Conservation (phyloP, 495 filamentous ascomycete species). For the Aspergillus taichungensis region DNA sequence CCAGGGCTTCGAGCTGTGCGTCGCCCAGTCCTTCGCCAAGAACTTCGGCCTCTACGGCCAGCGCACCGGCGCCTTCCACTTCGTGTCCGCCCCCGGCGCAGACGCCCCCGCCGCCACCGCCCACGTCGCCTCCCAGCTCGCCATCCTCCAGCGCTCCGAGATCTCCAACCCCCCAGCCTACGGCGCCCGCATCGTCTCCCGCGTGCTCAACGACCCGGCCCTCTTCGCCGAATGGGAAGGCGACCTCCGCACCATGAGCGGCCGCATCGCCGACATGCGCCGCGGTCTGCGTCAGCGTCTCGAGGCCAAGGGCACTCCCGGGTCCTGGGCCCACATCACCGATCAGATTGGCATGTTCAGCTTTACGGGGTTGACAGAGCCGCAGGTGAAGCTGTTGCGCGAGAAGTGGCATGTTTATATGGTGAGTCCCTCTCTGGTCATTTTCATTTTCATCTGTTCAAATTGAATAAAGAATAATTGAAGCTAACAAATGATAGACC, state of each 20-base stretch:
- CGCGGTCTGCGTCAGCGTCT: slow-evolving; percentile 63
- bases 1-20: slow-evolving; percentile 89
- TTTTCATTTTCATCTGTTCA: slow-evolving; percentile 5
- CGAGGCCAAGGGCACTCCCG: slow-evolving; percentile 71
- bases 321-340: slow-evolving; percentile 92
- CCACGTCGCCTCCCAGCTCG: slow-evolving; percentile 73
- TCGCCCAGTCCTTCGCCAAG: slow-evolving; percentile 97
- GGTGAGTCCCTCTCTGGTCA: too few species aligned
- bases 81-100: slow-evolving; percentile 64
- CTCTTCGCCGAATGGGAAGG: slow-evolving; percentile 94
- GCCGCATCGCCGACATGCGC: slow-evolving; percentile 87
- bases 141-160: slow-evolving; percentile 91
- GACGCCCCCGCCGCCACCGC: slow-evolving; percentile 56
- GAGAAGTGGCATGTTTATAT: slow-evolving; percentile 88
- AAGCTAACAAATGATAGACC: slow-evolving; percentile 39
- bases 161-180: slow-evolving; percentile 96
- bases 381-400: slow-evolving; percentile 73
- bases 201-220: slow-evolving; percentile 68
- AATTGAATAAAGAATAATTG: too few species aligned
- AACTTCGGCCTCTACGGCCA: slow-evolving; percentile 98
- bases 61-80: slow-evolving; percentile 94
- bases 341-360: slow-evolving; percentile 99
- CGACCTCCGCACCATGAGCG: slow-evolving; percentile 87
- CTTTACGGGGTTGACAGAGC: slow-evolving; percentile 83
- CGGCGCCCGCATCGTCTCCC: slow-evolving; percentile 77